Evolutionary conservation across 768 basidiomycete species (phyloP).

Genomic region (Rhodotorula paludigena): DNA sequence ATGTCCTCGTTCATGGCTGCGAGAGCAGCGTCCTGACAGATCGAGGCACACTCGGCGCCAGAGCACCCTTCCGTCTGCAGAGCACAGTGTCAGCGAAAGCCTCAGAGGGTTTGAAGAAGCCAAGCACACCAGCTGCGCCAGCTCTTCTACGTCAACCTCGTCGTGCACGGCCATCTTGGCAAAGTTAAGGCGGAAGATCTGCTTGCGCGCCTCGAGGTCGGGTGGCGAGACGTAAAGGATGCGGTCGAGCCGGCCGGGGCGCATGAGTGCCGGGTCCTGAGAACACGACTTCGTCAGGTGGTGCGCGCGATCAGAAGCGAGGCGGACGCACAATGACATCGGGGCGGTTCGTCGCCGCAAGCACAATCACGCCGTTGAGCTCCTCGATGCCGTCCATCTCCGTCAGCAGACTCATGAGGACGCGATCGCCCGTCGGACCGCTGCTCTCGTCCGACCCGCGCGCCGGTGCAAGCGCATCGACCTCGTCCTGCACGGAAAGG

Average conservation of each 20-base stretch:
- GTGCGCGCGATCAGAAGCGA: neutral
- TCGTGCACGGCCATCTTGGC: slow-evolving; percentile 69
- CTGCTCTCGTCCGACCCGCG: slow-evolving; percentile 58
- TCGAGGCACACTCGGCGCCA: slow-evolving; percentile 82
- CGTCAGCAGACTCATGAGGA: slow-evolving; percentile 84
- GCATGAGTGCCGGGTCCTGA: slow-evolving; percentile 89
- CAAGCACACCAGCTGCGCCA: slow-evolving; percentile 47
- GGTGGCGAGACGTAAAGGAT: slow-evolving; percentile 93
- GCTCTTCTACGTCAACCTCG: slow-evolving; percentile 59
- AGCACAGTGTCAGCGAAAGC: neutral
- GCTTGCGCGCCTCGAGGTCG: slow-evolving; percentile 67
- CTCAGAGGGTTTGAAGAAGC: neutral
- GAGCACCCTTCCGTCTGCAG: slow-evolving; percentile 86
- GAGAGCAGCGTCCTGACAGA: slow-evolving; percentile 95
- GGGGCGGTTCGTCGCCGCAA: slow-evolving; percentile 93
- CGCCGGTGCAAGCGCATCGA: slow-evolving; percentile 84
- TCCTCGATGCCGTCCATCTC: slow-evolving; percentile 99
- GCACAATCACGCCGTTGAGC: slow-evolving; percentile 84
- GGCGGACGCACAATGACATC: slow-evolving; percentile 68
- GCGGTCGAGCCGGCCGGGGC: slow-evolving; percentile 88
- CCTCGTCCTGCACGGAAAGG: slow-evolving; percentile 77
- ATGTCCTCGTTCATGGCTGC: slow-evolving; percentile 85
- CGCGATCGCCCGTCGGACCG: slow-evolving; percentile 68
- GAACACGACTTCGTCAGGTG: neutral
- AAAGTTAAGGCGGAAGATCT: slow-evolving; percentile 76